Percentiles rank a stretch among this genome's conserved stretches.
phyloP scores from a whole-genome alignment of 176 grass and related monocot species.

The Carex parvula region DNA sequence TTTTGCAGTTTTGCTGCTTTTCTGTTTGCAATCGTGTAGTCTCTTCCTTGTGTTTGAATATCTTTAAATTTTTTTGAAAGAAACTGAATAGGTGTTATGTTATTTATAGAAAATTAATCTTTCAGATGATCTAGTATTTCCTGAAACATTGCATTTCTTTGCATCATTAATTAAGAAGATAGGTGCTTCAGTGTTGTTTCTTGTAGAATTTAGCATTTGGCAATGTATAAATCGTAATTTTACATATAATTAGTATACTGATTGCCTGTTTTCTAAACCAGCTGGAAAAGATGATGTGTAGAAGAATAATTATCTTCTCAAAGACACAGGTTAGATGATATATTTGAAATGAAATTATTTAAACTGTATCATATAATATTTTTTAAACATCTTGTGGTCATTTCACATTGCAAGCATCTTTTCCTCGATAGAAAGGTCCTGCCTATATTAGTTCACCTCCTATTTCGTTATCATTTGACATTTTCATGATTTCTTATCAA shows the following conservation, averaged over 20 bases:
- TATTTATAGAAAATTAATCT: neutral
- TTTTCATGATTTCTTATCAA: neutral
- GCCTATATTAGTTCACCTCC: neutral
- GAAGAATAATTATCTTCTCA: constrained; percentile 56
- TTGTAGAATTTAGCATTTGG: neutral
- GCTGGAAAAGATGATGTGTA: constrained; percentile 86
- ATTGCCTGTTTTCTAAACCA: constrained; percentile 63
- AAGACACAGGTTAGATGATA: constrained; percentile 54
- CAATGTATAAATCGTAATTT: neutral
- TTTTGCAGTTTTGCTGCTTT: neutral
- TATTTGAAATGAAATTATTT: constrained; percentile 29
- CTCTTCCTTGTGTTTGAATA: neutral
- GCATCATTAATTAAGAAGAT: neutral
- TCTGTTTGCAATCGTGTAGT: neutral
- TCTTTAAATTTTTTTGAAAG: neutral
- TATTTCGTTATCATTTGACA: neutral
- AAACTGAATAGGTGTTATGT: neutral
- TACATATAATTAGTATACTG: constrained; percentile 39
- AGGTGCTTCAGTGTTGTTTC: neutral
- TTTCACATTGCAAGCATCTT: neutral
- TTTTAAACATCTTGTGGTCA: neutral
- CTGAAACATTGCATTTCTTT: neutral
- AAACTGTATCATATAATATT: too few species aligned
- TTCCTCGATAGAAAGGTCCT: neutral
- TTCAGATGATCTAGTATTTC: neutral